Base-by-base conservation (phyloP, 345 rosid species). In the Citrus glauca region DNA sequence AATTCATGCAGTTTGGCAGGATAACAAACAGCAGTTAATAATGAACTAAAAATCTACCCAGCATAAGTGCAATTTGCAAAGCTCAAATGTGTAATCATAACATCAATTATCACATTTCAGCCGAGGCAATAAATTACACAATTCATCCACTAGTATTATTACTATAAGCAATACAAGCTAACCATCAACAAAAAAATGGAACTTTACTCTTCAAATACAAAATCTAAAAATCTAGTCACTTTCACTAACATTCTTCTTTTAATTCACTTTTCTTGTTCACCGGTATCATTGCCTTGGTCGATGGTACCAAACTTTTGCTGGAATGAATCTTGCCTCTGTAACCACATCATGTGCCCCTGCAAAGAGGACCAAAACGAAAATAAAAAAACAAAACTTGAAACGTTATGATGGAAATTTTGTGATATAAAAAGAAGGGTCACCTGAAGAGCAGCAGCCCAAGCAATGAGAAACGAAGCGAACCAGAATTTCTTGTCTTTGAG, bases 371-470 rank as follows among this genome's bases (percentile, higher is more conserved):
- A 17, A 30, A 59, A 57, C 32, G 20, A 59, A 8, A 62, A 71
- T 66, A 3, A 71, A 75, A 9, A 68, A 71, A 66, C 33, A 33
- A 30, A 32, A 9, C 22, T 27, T 2, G 17, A 24, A 80, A 25
- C 22, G 66, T 9, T 2, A 14, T 9, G 2, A 2, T 22, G 27
- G 50, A 62, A 24, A 64, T 30, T n/a, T 68, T 8, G 22, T 60
- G 61, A 64, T 48, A 11, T 8, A 16, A 37, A 55, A 30, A 64
- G 48, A 1, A 28, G 66, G 14, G 24, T 66, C n/a, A 94, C 97
- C 97, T 90, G 97, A 42, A 96, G 97, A 81, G 86, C 95, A 85
- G 98, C 95, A 65, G 98, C 97, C 98, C 97, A 96, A 70, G 82
- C 87, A 71, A 92, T 87, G 73, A 95, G 88, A 78, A 84, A 82